These are phyloP conservation scores for Pseudonitzschia delicatissima DNA, from an alignment of 108 stramenopile species.

Conservation along the genomic window DNA sequence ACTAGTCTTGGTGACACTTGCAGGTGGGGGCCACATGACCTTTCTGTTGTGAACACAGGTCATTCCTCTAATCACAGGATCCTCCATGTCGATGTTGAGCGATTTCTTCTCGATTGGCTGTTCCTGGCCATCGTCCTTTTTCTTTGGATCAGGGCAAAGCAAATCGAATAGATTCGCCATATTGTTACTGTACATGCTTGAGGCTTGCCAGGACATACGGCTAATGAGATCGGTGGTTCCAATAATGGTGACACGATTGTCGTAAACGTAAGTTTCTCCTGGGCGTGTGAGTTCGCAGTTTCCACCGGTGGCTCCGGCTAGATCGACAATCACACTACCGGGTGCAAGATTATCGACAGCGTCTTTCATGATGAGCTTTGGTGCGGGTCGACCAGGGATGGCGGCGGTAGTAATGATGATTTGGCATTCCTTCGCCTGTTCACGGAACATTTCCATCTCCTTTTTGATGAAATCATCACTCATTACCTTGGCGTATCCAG, in stretches of 20 bases:
- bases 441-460: constrained; percentile 68
- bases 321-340: constrained; percentile 84
- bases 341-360: constrained; percentile 75
- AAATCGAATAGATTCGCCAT: constrained; percentile 77
- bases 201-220: constrained; percentile 72
- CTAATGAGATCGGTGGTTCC: constrained; percentile 79
- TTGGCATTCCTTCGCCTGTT: constrained; percentile 71
- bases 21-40: constrained; percentile 71
- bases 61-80: constrained; percentile 73
- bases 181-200: constrained; percentile 85
- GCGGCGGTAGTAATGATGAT: constrained; percentile 89
- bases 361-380: constrained; percentile 78
- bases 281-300: constrained; percentile 80
- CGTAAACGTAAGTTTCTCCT: constrained; percentile 50
- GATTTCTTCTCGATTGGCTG: constrained; percentile 23
- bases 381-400: constrained; percentile 84
- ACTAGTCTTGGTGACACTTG: constrained; percentile 41
- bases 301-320: constrained; percentile 89
- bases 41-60: constrained; percentile 46
- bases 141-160: constrained; percentile 42
- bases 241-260: constrained; percentile 75
- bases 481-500: constrained; percentile 93
- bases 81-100: constrained; percentile 51
- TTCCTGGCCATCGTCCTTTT: background rate
- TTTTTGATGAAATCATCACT: constrained; percentile 68